phyloP scores from a whole-genome alignment of 441 rosid genomes.

The Gossypium aridum region DNA sequence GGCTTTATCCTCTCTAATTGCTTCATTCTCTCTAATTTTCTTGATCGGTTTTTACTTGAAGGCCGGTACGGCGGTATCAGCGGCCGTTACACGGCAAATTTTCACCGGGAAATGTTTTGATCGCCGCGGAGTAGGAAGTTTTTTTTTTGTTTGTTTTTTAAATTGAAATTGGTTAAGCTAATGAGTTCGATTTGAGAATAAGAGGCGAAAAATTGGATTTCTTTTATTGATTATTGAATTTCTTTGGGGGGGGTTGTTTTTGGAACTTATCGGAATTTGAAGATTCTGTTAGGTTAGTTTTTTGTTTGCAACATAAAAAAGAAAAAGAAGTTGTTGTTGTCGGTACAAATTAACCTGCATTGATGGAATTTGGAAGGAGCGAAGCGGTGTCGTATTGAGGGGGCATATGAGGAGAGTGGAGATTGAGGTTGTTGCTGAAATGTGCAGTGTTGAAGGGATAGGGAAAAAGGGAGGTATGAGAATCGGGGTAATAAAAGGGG shows the following conservation, averaged over 20 bases:
- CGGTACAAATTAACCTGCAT: slow-evolving; percentile 25
- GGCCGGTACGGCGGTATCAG: slow-evolving; percentile 12
- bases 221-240: background rate
- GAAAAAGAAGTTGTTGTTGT: background rate
- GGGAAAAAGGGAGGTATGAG: slow-evolving; percentile 34
- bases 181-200: background rate
- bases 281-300: slow-evolving; percentile 2
- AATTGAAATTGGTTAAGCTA: background rate
- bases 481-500: slow-evolving; percentile 35
- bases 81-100: background rate
- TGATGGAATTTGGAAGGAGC: slow-evolving; percentile 11
- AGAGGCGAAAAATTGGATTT: background rate
- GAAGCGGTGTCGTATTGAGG: background rate
- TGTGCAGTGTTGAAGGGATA: slow-evolving; percentile 51
- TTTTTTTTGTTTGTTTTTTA: background rate
- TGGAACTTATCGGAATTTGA: slow-evolving; percentile 12
- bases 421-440: slow-evolving; percentile 16
- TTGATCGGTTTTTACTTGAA: background rate
- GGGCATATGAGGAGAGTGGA: slow-evolving; percentile 4
- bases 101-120: slow-evolving; percentile 10
- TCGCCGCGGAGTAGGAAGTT: background rate
- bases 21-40: background rate
- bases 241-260: background rate
- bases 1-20: background rate
- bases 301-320: background rate